Conservation (phyloP, 805 yeast genomes). For the Teunomyces tritomae region DNA sequence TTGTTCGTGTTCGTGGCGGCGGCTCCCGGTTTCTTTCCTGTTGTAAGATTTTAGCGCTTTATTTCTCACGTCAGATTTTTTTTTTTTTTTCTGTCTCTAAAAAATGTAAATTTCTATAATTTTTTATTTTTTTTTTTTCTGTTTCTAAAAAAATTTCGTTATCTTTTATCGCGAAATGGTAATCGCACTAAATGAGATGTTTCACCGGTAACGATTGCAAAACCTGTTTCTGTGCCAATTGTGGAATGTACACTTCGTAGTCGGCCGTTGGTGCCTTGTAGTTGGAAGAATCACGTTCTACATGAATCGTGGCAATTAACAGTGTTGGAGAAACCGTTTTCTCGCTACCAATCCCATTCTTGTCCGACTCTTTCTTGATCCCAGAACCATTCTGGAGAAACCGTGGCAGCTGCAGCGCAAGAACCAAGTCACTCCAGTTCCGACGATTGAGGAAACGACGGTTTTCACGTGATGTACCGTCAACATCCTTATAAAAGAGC, state of each 20-base stretch:
- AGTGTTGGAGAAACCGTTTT: constrained; percentile 17
- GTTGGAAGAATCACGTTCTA: constrained; percentile 59
- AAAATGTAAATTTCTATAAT: too few relatives aligned
- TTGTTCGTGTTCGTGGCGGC: too few relatives aligned
- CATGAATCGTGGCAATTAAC: constrained; percentile 67
- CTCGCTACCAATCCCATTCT: too few relatives aligned
- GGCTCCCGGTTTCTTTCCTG: too few relatives aligned
- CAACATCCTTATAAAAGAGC: constrained; percentile 58
- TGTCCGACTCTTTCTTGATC: constrained; percentile 10
- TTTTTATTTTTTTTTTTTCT: too few relatives aligned
- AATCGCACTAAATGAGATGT: constrained; percentile 18
- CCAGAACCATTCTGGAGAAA: constrained; percentile 11
- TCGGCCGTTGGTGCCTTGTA: constrained; percentile 52
- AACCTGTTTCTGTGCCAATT: constrained; percentile 34
- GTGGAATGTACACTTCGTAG: constrained; percentile 73
- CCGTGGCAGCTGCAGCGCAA: constrained; percentile 34
- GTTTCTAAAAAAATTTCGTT: too few relatives aligned
- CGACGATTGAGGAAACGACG: constrained; percentile 60
- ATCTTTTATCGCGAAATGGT: too few relatives aligned
- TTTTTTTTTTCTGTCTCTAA: neutral
- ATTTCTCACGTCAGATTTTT: neutral
- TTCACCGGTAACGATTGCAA: constrained; percentile 33
- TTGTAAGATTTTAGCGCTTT: neutral
- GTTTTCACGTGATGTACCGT: constrained; percentile 48
- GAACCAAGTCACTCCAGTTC: constrained; percentile 70